Base-by-base conservation (phyloP, 805 yeast genomes). In the Starmera quercuum region DNA sequence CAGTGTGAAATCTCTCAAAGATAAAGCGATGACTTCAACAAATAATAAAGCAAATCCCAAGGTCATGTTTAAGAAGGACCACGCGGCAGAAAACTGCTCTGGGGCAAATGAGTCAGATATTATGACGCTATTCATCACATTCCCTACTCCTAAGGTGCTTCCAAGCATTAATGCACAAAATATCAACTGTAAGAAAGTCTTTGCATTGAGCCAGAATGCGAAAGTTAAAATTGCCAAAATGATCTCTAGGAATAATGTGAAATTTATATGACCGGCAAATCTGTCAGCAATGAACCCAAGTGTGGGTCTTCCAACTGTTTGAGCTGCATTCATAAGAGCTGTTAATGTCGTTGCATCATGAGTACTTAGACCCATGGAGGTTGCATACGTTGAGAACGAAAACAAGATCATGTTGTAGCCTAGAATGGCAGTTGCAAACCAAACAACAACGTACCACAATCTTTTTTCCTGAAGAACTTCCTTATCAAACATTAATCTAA, bases 1-100 rank as follows among this genome's bases (percentile, higher is more conserved):
- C 6, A 51, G 30, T 1, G 34, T 20, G 18, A 47, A 33, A 10
- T 48, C 56, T 31, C 58, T 63, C 31, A 75, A 45, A 1, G 72
- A 62, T 31, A 75, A 65, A 0, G 76, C 81, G 31, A 76, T 66
- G 3, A 73, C 70, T 49, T 76, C 83, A 6, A 73, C 63, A n/a
- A 67, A 66, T 13, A 75, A 49, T 8, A 66, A 53, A 19, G 56
- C 40, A 6, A 63, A 50, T 0, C 64, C 53, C 30, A 59, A 52
- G 2, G 44, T 32, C 26, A 55, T 39, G 34, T 58, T 61, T 20
- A 63, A 51, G 29, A 58, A 52, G 3, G 63, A 51, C 66, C 69
- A 67, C 5, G 64, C 65, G 7, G 64, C 52, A 9, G 56, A 49
- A 39, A 67, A 66, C 12, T 56, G 58, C 3, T 50, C 53, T 5